phyloP scores from a whole-genome alignment of 2,329 filamentous ascomycete species.

The Tolypocladium sp. region DNA sequence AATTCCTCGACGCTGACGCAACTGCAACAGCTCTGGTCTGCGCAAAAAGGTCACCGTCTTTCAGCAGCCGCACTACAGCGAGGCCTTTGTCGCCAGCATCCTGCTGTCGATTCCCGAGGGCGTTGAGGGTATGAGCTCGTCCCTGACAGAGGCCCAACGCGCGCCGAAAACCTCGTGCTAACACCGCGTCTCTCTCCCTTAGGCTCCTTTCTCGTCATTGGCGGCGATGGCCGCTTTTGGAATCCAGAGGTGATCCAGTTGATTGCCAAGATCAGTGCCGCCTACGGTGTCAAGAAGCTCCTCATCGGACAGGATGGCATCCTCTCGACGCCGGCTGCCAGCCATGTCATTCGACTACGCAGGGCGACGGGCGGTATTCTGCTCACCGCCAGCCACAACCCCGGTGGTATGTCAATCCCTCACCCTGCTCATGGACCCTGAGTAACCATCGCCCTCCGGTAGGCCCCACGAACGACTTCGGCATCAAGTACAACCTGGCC shows the following conservation, averaged over 20 bases:
- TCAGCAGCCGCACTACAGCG: conserved; percentile 90
- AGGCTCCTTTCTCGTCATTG: conserved; percentile 82
- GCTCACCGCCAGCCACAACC: conserved; percentile 95
- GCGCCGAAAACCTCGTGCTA: background rate
- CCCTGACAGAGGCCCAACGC: background rate
- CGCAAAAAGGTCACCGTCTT: conserved; percentile 99
- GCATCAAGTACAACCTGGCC: conserved; percentile 98
- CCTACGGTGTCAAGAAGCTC: conserved; percentile 98
- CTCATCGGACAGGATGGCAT: conserved; percentile 94
- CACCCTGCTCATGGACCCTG: background rate
- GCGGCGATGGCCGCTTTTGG: conserved; percentile 93
- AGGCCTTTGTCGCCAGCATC: conserved; percentile 90
- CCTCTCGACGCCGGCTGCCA: conserved; percentile 90
- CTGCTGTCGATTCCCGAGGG: conserved; percentile 95
- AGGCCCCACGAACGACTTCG: conserved; percentile 93
- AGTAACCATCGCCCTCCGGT: conserved; percentile 4
- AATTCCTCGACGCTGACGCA: conserved; percentile 5
- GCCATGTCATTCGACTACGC: conserved; percentile 88
- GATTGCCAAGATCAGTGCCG: conserved; percentile 94
- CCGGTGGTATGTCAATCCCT: conserved; percentile 60
- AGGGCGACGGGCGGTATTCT: conserved; percentile 95
- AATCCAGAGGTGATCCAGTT: conserved; percentile 94
- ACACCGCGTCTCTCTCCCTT: conserved; percentile 7
- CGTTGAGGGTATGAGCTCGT: conserved; percentile 49
- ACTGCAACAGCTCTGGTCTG: conserved; percentile 69